These are phyloP conservation scores for Suillus subalutaceus DNA, from an alignment of 768 basidiomycete genomes.

Conservation along the genomic window DNA sequence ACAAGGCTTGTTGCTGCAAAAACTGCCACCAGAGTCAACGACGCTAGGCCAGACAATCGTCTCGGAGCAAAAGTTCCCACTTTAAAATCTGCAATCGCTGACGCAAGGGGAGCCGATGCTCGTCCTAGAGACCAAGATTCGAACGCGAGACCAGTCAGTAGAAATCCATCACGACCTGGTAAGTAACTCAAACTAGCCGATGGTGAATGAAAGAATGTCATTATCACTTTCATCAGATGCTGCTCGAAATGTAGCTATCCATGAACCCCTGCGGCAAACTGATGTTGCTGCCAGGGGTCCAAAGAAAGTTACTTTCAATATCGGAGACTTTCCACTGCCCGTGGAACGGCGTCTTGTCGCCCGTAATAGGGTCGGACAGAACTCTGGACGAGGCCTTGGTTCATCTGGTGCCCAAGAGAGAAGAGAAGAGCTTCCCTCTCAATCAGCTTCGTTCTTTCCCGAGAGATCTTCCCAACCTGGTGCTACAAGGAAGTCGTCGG, in stretches of 20 bases:
- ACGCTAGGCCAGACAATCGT: not conserved
- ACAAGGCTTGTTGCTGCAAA: not conserved
- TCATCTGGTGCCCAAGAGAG: not conserved
- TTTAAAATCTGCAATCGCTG: not conserved
- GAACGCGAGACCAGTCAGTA: not conserved
- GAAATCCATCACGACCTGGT: not conserved
- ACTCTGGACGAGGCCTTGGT: not conserved
- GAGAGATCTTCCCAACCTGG: not conserved
- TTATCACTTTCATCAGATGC: not conserved
- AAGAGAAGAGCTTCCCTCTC: not conserved
- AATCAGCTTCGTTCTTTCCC: slow-evolving; percentile 7
- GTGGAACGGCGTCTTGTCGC: not conserved
- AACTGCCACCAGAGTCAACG: not conserved
- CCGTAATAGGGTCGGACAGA: not conserved
- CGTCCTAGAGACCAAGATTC: not conserved
- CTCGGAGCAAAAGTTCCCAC: not conserved
- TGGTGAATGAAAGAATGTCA: not conserved
- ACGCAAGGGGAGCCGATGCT: not conserved
- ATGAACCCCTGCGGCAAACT: not conserved
- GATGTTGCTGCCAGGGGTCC: not conserved
- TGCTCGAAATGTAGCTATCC: not conserved
- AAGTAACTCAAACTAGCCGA: not conserved
- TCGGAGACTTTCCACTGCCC: slow-evolving; percentile 4
- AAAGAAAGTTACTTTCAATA: slow-evolving; percentile 4
- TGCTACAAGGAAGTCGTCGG: not conserved